Evolutionary conservation across 1,284 basidiomycete genomes (phyloP), one percentile per base, ranked within the genome.

Genomic region (Puccinia brachypodii): DNA sequence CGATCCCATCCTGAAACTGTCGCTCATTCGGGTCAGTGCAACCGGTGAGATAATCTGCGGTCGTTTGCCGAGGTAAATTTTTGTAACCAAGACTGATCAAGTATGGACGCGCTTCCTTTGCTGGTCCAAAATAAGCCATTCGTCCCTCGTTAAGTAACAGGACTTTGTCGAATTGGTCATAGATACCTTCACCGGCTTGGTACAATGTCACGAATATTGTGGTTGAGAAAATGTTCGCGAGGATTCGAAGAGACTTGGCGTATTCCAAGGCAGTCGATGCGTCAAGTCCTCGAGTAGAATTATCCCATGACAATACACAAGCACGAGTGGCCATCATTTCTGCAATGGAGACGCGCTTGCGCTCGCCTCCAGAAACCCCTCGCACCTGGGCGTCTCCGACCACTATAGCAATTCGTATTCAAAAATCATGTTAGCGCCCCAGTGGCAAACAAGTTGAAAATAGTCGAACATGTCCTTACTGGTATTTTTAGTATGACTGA

Each of bases 11-110:
- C 1, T 92, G 91, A 86, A 94, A 94, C 85, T 92, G 92, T 66
- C 94, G 92, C 88, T 95, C 93, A 85, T 94, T 94, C 14, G 40
- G 16, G 86, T 95, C 93, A 14, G 93, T 89, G 86, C 91, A 92
- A 1, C 91, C 91, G 22, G 90, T 93, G 36, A 94, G 90, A 87
- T 93, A 96, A 87, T 89, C 88, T 86, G 88, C 89, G 0, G 91
- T 91, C 0, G 91, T 93, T 87, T 94, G 93, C 94, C 95, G 88
- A 22, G 86, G 87, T n/a, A 86, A 82, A 81, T 87, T 85, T 28
- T 84, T 85, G 83, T 85, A 87, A 14, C 87, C 87, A n/a, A 87
- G 84, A 31, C 84, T 86, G 85, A 92, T 89, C 84, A 95, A 95
- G 87, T 94, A 95, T 1, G 88, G 87, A 74, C 93, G 91, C 22